phyloP scores from a whole-genome alignment of 2,329 filamentous ascomycete species.

The Penicillium sp. region DNA sequence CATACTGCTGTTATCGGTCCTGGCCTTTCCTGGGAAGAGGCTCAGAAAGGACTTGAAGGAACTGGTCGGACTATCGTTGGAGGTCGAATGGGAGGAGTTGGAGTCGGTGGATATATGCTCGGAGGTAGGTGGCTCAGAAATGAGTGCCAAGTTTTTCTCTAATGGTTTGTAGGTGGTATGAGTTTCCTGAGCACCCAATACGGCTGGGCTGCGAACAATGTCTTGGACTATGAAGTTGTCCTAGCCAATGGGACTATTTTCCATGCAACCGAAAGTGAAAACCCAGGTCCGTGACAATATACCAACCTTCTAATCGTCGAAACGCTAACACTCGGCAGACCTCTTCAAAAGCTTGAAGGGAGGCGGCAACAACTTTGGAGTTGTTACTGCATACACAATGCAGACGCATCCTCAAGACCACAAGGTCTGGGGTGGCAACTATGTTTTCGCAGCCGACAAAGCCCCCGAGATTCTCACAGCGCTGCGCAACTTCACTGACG shows the following conservation, averaged over 20 bases:
- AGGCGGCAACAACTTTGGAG: slow-evolving; percentile 46
- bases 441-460: slow-evolving; percentile 40
- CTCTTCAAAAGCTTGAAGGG: slow-evolving; percentile 45
- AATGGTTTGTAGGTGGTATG: slow-evolving; percentile 28
- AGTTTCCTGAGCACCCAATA: slow-evolving; percentile 54
- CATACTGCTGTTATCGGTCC: slow-evolving; percentile 42
- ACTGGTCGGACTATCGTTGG: slow-evolving; percentile 41
- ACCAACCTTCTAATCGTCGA: background rate
- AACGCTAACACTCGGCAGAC: slow-evolving; percentile 25
- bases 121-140: slow-evolving; percentile 34
- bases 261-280: slow-evolving; percentile 39
- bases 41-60: slow-evolving; percentile 32
- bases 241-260: slow-evolving; percentile 48
- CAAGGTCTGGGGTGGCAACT: slow-evolving; percentile 50
- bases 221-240: slow-evolving; percentile 49
- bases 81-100: slow-evolving; percentile 50
- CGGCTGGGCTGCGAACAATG: slow-evolving; percentile 50
- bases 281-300: slow-evolving; percentile 24
- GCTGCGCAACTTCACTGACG: slow-evolving; percentile 35
- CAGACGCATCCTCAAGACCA: slow-evolving; percentile 33
- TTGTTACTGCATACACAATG: slow-evolving; percentile 43
- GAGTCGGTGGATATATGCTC: slow-evolving; percentile 48
- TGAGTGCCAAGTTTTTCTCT: background rate
- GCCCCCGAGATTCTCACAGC: slow-evolving; percentile 36
- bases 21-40: slow-evolving; percentile 37